A percentile compares a stretch with the other conserved stretches of the same genome.
Evolutionary conservation across 2,329 filamentous ascomycete species (phyloP).

Genomic region (Ascochyta pisi): DNA sequence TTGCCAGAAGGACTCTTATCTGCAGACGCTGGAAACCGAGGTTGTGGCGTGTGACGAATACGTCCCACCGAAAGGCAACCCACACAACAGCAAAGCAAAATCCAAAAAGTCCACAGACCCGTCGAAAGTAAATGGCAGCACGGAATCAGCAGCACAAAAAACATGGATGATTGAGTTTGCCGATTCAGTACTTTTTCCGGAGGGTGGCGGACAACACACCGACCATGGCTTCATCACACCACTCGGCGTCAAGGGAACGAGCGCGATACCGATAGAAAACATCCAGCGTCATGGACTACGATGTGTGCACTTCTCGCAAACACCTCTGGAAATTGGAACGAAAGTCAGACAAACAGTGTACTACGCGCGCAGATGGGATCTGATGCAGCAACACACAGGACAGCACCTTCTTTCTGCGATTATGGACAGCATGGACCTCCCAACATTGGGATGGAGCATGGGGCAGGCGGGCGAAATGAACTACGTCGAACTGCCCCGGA

Average conservation of each 20-base stretch:
- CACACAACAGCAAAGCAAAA: conserved; percentile 32
- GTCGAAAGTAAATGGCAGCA: conserved; percentile 19
- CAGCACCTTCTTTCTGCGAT: conserved; percentile 45
- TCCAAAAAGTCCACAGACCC: conserved; percentile 37
- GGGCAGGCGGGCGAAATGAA: conserved; percentile 44
- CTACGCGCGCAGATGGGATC: conserved; percentile 41
- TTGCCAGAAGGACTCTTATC: conserved; percentile 45
- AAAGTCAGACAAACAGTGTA: conserved; percentile 38
- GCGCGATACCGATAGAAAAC: conserved; percentile 36
- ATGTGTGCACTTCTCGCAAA: conserved; percentile 78
- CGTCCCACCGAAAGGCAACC: conserved; percentile 25
- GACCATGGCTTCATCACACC: conserved; percentile 40
- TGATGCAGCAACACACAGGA: conserved; percentile 47
- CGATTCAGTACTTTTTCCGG: conserved; percentile 44
- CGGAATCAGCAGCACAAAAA: conserved; percentile 21
- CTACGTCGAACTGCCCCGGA: conserved; percentile 41
- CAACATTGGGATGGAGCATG: conserved; percentile 44
- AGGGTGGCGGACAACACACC: conserved; percentile 44
- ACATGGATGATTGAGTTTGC: conserved; percentile 41
- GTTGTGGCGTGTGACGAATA: conserved; percentile 44
- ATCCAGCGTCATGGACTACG: conserved; percentile 59
- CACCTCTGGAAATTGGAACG: conserved; percentile 81
- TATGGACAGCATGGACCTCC: conserved; percentile 40
- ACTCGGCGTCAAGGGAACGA: conserved; percentile 19
- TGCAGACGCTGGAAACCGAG: conserved; percentile 37